Percentiles rank a stretch among this genome's conserved stretches.
Evolutionary conservation across 2,329 filamentous ascomycete genomes (phyloP).

Genomic region (Elsinoe arachidis): DNA sequence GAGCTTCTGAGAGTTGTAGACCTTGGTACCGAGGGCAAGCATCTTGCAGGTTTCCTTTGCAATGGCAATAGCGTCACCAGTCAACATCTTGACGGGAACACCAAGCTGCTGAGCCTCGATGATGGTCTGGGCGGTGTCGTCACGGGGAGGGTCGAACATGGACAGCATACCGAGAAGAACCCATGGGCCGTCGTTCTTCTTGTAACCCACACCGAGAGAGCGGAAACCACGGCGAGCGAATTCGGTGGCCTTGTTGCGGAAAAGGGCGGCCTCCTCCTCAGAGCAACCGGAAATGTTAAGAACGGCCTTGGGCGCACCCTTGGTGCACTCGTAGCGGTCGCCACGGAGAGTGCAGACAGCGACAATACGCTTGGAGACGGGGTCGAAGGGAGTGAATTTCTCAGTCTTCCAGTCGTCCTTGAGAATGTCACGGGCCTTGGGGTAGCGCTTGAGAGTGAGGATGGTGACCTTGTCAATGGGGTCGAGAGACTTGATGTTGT

Average conservation of each 20-base stretch:
- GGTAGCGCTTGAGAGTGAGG: conserved; percentile 65
- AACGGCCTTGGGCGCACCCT: conserved; percentile 70
- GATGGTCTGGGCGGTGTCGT: conserved; percentile 71
- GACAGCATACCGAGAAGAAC: conserved; percentile 67
- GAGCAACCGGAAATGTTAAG: conserved; percentile 60
- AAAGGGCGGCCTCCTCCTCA: conserved; percentile 55
- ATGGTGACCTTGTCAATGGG: conserved; percentile 75
- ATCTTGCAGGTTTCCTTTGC: conserved; percentile 78
- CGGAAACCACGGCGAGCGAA: conserved; percentile 74
- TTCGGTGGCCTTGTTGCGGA: conserved; percentile 64
- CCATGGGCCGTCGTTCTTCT: conserved; percentile 68
- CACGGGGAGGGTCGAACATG: conserved; percentile 72
- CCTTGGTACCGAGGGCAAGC: conserved; percentile 69
- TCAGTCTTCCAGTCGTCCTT: conserved; percentile 66
- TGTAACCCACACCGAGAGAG: conserved; percentile 68
- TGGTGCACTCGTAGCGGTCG: conserved; percentile 63
- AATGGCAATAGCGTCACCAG: conserved; percentile 70
- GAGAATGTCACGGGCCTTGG: conserved; percentile 68
- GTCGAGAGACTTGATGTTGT: conserved; percentile 70
- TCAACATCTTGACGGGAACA: conserved; percentile 74
- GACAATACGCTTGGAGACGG: conserved; percentile 72
- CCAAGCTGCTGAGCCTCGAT: conserved; percentile 67
- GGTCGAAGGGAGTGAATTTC: conserved; percentile 71
- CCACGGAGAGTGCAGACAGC: conserved; percentile 59
- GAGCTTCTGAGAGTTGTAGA: conserved; percentile 71